Percentiles rank a stretch among this genome's conserved stretches.
Conservation (phyloP, 441 rosid species). For the Corymbia calophylla region DNA sequence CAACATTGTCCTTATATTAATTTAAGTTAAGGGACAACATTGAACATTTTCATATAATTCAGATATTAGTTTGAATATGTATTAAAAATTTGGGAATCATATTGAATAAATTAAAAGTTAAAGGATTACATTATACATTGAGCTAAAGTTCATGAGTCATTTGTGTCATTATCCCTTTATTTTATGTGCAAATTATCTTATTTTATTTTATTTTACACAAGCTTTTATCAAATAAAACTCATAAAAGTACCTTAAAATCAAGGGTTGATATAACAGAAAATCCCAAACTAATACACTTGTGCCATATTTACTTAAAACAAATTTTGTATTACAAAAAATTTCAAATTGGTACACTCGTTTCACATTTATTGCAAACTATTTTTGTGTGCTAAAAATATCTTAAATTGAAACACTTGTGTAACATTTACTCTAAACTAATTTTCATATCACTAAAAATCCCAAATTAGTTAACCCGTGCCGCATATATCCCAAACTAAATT, state of each 20-base stretch:
- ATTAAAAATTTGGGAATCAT: no score
- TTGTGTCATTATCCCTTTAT: not conserved
- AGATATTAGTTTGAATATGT: no score
- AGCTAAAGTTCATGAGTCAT: no score
- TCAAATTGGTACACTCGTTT: not conserved
- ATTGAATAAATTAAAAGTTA: no score
- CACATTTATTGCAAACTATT: not conserved
- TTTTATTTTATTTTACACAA: not conserved
- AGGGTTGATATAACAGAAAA: not conserved
- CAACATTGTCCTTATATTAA: no score
- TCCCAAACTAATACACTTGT: not conserved
- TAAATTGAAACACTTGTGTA: not conserved
- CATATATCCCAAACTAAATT: not conserved
- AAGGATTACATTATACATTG: no score
- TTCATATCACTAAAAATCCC: not conserved
- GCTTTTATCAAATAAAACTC: not conserved
- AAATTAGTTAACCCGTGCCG: accelerated
- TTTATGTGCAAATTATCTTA: not conserved
- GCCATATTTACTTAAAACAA: not conserved
- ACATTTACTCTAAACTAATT: not conserved
- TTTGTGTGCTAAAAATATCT: not conserved
- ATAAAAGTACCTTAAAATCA: not conserved
- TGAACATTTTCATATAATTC: no score
- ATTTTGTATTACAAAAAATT: not conserved
- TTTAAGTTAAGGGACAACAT: no score